These are phyloP conservation scores for Xerocomellus chrysenteron DNA, from an alignment of 768 basidiomycete genomes.

Conservation along the genomic window DNA sequence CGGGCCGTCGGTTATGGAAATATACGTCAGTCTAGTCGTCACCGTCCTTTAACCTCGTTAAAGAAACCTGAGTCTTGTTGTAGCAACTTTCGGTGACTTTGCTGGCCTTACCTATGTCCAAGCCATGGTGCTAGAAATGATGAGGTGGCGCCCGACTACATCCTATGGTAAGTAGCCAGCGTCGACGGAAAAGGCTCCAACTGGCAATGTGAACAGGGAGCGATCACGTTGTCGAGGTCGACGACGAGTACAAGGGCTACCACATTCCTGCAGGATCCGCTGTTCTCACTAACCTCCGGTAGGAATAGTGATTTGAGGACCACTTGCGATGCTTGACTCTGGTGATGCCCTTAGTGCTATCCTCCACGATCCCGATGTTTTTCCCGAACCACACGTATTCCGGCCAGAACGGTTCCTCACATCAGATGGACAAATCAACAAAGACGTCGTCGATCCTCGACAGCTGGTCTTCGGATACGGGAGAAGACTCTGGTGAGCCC, in stretches of 20 bases:
- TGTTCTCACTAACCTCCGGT: constrained; percentile 5
- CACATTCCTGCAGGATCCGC: background rate
- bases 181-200: too few species aligned
- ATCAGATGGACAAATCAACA: constrained; percentile 2
- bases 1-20: background rate
- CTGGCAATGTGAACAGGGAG: background rate
- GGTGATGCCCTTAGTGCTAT: constrained; percentile 31
- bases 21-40: background rate
- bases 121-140: constrained; percentile 7
- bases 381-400: constrained; percentile 56
- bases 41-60: background rate
- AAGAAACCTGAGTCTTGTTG: background rate
- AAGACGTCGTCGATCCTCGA: constrained; percentile 1
- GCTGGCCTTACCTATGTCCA: constrained; percentile 1
- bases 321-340: background rate
- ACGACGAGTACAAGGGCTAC: constrained; percentile 5
- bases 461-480: constrained; percentile 4
- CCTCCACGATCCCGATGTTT: constrained; percentile 51
- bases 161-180: background rate
- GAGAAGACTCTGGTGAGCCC: constrained; percentile 2
- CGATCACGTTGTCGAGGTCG: constrained; percentile 1
- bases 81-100: constrained; percentile 3
- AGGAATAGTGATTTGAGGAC: background rate
- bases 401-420: constrained; percentile 46
- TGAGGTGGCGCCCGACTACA: constrained; percentile 4